Percentiles rank a stretch among this genome's conserved stretches.
These are phyloP conservation scores for Cladophialophora chaetospira DNA, from an alignment of 2,329 filamentous ascomycete species.

Conservation along the genomic window DNA sequence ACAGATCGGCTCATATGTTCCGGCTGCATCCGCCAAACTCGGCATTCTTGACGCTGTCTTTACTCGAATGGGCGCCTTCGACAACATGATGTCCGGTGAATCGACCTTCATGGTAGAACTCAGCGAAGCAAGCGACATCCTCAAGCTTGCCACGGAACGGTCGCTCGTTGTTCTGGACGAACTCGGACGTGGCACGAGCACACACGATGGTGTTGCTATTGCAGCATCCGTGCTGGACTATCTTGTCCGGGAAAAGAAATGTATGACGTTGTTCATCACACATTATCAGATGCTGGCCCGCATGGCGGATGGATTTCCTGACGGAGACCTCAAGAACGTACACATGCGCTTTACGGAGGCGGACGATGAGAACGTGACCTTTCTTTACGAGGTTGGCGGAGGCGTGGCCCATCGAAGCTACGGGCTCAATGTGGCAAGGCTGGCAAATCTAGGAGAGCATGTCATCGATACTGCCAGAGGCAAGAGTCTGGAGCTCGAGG, in stretches of 20 bases:
- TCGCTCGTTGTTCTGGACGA: slow-evolving; percentile 92
- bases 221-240: slow-evolving; percentile 88
- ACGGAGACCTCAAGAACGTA: slow-evolving; percentile 74
- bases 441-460: slow-evolving; percentile 76
- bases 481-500: slow-evolving; percentile 80
- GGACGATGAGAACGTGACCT: slow-evolving; percentile 79
- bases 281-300: slow-evolving; percentile 89
- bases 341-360: slow-evolving; percentile 84
- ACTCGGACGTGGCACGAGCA: slow-evolving; percentile 87
- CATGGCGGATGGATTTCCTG: slow-evolving; percentile 68
- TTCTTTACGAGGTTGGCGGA: slow-evolving; percentile 87
- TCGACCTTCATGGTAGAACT: slow-evolving; percentile 98
- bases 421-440: slow-evolving; percentile 84
- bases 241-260: slow-evolving; percentile 71
- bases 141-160: slow-evolving; percentile 82
- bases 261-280: slow-evolving; percentile 92
- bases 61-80: slow-evolving; percentile 92
- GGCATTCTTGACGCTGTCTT: slow-evolving; percentile 89
- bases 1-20: slow-evolving; percentile 92
- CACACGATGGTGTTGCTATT: slow-evolving; percentile 94
- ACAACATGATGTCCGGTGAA: slow-evolving; percentile 94
- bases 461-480: slow-evolving; percentile 77
- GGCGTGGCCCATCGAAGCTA: slow-evolving; percentile 94
- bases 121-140: slow-evolving; percentile 85
- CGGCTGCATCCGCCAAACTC: slow-evolving; percentile 70